Conservation (phyloP, 1,284 basidiomycete genomes). For the Neonothopanus nambi region DNA sequence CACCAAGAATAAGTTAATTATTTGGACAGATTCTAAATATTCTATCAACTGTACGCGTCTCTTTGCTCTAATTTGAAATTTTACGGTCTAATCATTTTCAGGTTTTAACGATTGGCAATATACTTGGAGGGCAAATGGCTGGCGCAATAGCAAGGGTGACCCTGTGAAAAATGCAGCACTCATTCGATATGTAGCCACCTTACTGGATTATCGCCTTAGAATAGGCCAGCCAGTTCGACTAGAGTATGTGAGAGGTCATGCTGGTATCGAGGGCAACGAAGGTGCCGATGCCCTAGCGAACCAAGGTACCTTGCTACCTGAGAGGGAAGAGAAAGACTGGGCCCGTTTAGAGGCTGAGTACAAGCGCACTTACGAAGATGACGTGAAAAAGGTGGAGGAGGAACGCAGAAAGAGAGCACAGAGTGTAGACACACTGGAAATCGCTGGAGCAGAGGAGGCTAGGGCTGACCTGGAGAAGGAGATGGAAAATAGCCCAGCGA, state of each 20-base stretch:
- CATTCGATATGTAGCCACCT: slow-evolving; percentile 50
- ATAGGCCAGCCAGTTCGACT: slow-evolving; percentile 46
- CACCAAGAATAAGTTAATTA: slow-evolving; percentile 41
- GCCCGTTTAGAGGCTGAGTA: background rate
- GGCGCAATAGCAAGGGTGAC: slow-evolving; percentile 38
- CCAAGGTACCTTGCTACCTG: slow-evolving; percentile 32
- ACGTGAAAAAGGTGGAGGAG: background rate
- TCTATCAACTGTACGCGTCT: slow-evolving; percentile 50
- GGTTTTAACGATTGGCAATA: slow-evolving; percentile 53
- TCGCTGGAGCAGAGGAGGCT: slow-evolving; percentile 1
- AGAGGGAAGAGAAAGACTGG: slow-evolving; percentile 11
- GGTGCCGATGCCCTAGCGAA: slow-evolving; percentile 59
- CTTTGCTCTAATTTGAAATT: background rate
- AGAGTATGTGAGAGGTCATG: slow-evolving; percentile 57
- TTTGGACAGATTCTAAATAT: slow-evolving; percentile 65
- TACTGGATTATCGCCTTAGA: slow-evolving; percentile 41
- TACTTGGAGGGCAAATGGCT: slow-evolving; percentile 49
- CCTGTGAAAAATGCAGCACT: slow-evolving; percentile 55
- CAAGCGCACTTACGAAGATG: background rate
- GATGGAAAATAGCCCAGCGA: background rate
- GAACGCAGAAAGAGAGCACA: background rate
- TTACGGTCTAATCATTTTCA: slow-evolving; percentile 26
- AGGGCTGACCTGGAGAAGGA: background rate
- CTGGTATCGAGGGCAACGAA: slow-evolving; percentile 60
- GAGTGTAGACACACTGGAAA: background rate